These are phyloP conservation scores for Hirsutella rhossiliensis DNA, from an alignment of 2,329 filamentous ascomycete genomes.

Conservation along the genomic window DNA sequence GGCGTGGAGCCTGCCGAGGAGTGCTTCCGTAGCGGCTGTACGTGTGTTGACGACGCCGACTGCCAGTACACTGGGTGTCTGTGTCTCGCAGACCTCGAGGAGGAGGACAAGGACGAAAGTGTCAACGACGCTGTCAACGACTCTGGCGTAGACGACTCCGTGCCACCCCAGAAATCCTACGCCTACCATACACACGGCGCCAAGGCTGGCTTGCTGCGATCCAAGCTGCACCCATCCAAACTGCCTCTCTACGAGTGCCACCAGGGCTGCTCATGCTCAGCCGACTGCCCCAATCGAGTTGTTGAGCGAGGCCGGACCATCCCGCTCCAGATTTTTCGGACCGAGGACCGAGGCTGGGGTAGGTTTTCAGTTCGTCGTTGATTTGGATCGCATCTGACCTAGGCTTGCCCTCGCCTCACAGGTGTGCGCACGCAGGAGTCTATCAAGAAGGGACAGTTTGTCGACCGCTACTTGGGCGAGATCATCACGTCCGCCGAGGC, in stretches of 20 bases:
- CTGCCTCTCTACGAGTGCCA: conserved; percentile 74
- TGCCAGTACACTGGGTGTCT: conserved; percentile 58
- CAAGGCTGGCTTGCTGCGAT: conserved; percentile 39
- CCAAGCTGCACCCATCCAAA: conserved; percentile 38
- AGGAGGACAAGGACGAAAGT: conserved; percentile 33
- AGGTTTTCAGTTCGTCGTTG: too few relatives aligned
- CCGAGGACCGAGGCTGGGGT: conserved; percentile 64
- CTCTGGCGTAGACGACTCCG: conserved; percentile 22
- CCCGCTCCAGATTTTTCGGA: conserved; percentile 66
- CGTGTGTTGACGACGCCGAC: conserved; percentile 46
- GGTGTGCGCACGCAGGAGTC: conserved; percentile 52
- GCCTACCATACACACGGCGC: conserved; percentile 50
- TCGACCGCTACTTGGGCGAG: conserved; percentile 69
- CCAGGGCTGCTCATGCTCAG: conserved; percentile 51
- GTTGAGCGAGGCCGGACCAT: conserved; percentile 63
- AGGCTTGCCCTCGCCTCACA: conserved; percentile 10
- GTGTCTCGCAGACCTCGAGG: conserved; percentile 53
- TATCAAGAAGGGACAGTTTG: conserved; percentile 61
- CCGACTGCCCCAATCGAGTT: conserved; percentile 58
- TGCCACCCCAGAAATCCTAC: conserved; percentile 31
- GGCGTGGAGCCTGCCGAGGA: conserved; percentile 48
- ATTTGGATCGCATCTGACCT: too few relatives aligned
- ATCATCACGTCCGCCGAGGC: conserved; percentile 55
- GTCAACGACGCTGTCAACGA: conserved; percentile 7
- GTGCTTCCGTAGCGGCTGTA: conserved; percentile 58